Conservation (phyloP, 805 yeast species). For the Spathaspora gorwiae region DNA sequence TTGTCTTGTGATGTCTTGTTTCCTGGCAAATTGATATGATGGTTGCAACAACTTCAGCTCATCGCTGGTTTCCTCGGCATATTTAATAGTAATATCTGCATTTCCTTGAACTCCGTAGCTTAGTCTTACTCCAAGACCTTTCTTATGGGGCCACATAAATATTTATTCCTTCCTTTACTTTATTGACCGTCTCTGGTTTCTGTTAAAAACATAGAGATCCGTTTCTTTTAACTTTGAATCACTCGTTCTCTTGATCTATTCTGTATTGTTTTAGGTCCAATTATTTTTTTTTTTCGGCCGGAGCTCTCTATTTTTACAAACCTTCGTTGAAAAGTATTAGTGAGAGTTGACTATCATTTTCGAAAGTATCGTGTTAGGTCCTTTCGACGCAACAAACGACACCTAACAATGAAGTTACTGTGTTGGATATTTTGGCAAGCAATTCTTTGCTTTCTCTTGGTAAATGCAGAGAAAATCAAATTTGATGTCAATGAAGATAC, state of each 20-base stretch:
- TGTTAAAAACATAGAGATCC: too few relatives aligned
- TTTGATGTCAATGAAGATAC: slow-evolving; percentile 29
- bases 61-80: background rate
- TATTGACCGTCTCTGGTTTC: too few relatives aligned
- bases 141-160: slow-evolving; percentile 37
- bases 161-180: background rate
- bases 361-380: too few relatives aligned
- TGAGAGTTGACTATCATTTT: too few relatives aligned
- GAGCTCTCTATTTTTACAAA: too few relatives aligned
- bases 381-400: background rate
- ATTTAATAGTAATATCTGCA: slow-evolving; percentile 11
- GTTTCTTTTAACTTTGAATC: too few relatives aligned
- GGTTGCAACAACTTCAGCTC: slow-evolving; percentile 4
- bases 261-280: too few relatives aligned
- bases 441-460: slow-evolving; percentile 1
- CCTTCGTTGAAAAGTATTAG: too few relatives aligned
- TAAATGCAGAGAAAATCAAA: slow-evolving; percentile 10
- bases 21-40: slow-evolving; percentile 21
- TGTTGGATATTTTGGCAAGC: background rate
- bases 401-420: background rate
- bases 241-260: too few relatives aligned
- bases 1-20: slow-evolving; percentile 13
- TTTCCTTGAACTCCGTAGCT: slow-evolving; percentile 43
- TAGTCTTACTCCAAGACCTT: slow-evolving; percentile 33
- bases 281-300: too few relatives aligned